phyloP scores from a whole-genome alignment of 495 filamentous ascomycete species.

The Aspergillus haitiensis region DNA sequence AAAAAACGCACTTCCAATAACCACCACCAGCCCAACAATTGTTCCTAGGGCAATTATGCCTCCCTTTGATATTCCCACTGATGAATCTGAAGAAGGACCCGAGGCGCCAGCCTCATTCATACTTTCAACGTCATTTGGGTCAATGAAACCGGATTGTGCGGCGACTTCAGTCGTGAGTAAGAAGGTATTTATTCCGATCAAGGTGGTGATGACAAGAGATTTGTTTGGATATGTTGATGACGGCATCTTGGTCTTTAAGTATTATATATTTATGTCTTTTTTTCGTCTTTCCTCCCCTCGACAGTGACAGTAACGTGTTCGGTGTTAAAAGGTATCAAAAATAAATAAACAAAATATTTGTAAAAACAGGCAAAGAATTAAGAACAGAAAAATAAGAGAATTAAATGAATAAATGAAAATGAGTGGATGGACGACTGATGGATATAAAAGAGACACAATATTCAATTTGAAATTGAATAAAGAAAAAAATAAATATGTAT shows the following conservation, averaged over 20 bases:
- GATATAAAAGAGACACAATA: no score
- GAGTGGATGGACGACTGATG: no score
- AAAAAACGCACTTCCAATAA: constrained; percentile 30
- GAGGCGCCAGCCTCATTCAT: constrained; percentile 20
- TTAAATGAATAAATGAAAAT: no score
- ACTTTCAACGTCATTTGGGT: constrained; percentile 18
- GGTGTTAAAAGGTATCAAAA: no score
- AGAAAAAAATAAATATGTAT: no score
- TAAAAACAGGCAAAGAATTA: no score
- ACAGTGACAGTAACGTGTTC: no score
- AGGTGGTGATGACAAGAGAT: background rate
- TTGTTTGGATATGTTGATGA: background rate
- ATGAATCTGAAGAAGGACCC: constrained; percentile 17
- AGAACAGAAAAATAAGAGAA: no score
- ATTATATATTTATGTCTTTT: no score
- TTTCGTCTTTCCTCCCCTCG: no score
- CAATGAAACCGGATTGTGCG: constrained; percentile 14
- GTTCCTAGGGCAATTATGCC: constrained; percentile 30
- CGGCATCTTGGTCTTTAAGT: background rate
- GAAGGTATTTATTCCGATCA: constrained; percentile 6
- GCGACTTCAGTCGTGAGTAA: constrained; percentile 9
- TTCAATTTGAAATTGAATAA: no score
- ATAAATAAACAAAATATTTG: no score
- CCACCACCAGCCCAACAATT: constrained; percentile 28
- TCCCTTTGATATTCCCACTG: constrained; percentile 19